Evolutionary conservation across 768 basidiomycete genomes (phyloP).

Genomic region (Panaeolus papilionaceus): DNA sequence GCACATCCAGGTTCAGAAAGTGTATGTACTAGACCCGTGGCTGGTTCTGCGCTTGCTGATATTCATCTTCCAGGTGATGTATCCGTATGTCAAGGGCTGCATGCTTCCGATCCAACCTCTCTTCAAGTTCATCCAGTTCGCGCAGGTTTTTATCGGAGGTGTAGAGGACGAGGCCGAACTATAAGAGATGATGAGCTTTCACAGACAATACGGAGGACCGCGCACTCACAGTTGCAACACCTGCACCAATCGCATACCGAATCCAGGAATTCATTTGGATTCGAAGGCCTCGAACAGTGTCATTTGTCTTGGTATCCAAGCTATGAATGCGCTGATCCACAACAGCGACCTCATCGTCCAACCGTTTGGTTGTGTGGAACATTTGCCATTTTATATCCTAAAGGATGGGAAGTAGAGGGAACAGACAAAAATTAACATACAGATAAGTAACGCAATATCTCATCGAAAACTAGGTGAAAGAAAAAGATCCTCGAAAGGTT

Average conservation of each 20-base stretch:
- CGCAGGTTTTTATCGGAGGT: neutral
- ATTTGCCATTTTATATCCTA: conserved; percentile 8
- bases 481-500: neutral
- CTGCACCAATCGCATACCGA: neutral
- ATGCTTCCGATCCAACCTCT: conserved; percentile 7
- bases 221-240: neutral
- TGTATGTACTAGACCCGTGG: neutral
- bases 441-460: neutral
- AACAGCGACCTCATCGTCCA: conserved; percentile 4
- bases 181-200: neutral
- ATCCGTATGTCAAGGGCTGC: conserved; percentile 7
- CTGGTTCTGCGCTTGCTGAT: neutral
- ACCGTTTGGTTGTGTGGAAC: conserved; percentile 1
- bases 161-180: neutral
- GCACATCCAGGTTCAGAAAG: neutral
- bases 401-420: neutral
- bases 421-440: neutral
- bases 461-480: too few species aligned
- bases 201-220: neutral
- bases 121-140: neutral
- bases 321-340: conserved; percentile 7
- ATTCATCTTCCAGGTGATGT: neutral
- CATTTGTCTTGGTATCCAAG: neutral
- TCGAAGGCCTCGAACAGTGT: neutral
- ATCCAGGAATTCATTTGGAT: neutral